Conservation (phyloP, 2,329 filamentous ascomycete genomes). For the Camillea tinctor region DNA sequence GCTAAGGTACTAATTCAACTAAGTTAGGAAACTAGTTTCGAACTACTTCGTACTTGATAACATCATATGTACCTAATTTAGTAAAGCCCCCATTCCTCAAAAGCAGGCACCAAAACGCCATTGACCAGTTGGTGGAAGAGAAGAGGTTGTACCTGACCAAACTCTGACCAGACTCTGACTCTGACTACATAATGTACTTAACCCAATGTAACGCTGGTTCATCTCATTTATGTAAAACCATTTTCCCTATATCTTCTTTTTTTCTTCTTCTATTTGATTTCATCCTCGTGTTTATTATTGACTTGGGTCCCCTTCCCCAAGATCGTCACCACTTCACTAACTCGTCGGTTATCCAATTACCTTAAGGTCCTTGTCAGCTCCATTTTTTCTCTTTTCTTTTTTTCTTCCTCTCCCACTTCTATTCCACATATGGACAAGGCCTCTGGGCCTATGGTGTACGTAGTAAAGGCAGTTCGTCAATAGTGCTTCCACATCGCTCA, state of each 20-base stretch:
- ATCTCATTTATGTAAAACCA: neutral
- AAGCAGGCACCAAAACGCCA: too few species aligned
- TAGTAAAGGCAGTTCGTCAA: constrained; percentile 10
- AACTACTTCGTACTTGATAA: too few species aligned
- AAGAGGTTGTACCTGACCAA: too few species aligned
- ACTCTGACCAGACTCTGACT: too few species aligned
- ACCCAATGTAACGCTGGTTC: neutral
- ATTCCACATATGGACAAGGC: constrained; percentile 5
- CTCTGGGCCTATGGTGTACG: too few species aligned
- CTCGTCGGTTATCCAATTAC: constrained; percentile 16
- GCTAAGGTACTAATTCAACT: neutral
- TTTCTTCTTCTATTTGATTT: neutral
- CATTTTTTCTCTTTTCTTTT: constrained; percentile 15
- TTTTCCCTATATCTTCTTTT: neutral
- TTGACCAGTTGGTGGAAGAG: too few species aligned
- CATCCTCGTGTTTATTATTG: constrained; percentile 13
- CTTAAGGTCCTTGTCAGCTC: constrained; percentile 16
- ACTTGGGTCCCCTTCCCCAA: constrained; percentile 5
- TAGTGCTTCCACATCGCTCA: constrained; percentile 13
- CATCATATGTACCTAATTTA: too few species aligned
- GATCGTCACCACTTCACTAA: constrained; percentile 19
- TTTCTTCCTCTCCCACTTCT: constrained; percentile 3
- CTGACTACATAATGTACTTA: too few species aligned
- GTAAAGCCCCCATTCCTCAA: too few species aligned
- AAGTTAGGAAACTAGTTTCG: neutral